Conservation (phyloP, 2,329 filamentous ascomycete species). For the Aspergillus niger region DNA sequence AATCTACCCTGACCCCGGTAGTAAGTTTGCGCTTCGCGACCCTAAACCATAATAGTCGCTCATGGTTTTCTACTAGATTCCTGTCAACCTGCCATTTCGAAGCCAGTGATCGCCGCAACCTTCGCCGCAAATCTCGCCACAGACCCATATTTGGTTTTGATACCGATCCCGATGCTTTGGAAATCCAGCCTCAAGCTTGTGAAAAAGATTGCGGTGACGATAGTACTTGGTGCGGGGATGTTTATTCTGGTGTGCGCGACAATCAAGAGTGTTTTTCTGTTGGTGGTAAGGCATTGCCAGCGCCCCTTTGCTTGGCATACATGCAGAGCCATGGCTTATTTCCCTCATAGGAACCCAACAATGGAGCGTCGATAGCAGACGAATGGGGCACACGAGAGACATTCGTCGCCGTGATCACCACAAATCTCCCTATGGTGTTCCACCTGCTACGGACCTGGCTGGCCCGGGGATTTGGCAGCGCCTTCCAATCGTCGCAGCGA, state of each 20-base stretch:
- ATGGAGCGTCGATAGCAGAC: constrained; percentile 36
- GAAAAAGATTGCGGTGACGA: constrained; percentile 53
- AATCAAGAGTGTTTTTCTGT: constrained; percentile 53
- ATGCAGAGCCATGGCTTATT: neutral
- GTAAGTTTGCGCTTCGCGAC: constrained; percentile 36
- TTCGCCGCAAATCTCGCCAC: constrained; percentile 55
- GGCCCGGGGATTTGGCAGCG: constrained; percentile 40
- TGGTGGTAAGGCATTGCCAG: constrained; percentile 33
- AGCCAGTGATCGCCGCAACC: constrained; percentile 50
- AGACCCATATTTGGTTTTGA: constrained; percentile 60
- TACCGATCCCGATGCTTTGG: constrained; percentile 59
- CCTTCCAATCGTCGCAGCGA: constrained; percentile 42
- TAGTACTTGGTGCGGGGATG: constrained; percentile 55
- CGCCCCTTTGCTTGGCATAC: neutral
- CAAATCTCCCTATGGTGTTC: constrained; percentile 43
- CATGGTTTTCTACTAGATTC: constrained; percentile 31
- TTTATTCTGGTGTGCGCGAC: constrained; percentile 57
- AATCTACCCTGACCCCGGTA: constrained; percentile 58
- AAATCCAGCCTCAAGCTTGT: constrained; percentile 48
- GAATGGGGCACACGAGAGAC: constrained; percentile 44
- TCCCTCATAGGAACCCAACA: constrained; percentile 28
- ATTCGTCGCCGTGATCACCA: constrained; percentile 43
- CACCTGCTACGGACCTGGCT: constrained; percentile 47
- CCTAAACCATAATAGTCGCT: constrained; percentile 4
- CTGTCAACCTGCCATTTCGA: constrained; percentile 53